These are phyloP conservation scores for Botrytis galanthina DNA, from an alignment of 2,329 filamentous ascomycete genomes.

Conservation along the genomic window DNA sequence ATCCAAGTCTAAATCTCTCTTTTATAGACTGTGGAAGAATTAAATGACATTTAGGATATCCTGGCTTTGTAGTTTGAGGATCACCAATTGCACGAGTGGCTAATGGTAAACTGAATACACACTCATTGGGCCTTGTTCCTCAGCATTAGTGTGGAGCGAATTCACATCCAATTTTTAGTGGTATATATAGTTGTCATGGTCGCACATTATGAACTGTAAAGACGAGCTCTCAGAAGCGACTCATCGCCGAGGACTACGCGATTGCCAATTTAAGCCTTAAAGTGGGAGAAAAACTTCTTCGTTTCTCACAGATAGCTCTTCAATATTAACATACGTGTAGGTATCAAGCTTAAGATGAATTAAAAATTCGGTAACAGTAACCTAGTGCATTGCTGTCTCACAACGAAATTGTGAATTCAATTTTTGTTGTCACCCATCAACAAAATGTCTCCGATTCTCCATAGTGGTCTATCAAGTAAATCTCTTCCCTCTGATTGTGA, in stretches of 20 bases:
- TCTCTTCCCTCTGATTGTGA: background rate
- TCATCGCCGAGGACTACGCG: background rate
- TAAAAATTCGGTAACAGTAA: background rate
- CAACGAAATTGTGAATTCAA: background rate
- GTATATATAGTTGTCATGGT: background rate
- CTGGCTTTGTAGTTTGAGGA: background rate
- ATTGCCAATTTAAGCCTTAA: accelerated
- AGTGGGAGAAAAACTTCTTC: background rate
- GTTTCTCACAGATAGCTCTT: background rate
- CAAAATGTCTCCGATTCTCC: background rate
- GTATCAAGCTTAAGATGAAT: background rate
- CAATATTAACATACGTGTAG: background rate
- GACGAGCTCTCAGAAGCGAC: background rate
- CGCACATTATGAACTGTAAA: background rate
- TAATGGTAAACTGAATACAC: background rate
- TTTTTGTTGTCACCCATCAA: background rate
- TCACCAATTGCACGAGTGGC: background rate
- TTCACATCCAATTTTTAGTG: background rate
- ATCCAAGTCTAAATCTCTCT: too few relatives aligned
- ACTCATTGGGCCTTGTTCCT: background rate
- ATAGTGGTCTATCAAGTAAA: too few relatives aligned
- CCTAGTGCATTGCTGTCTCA: background rate
- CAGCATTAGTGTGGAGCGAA: background rate
- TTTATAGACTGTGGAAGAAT: too few relatives aligned
- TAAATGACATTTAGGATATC: too few relatives aligned